A percentile compares a stretch with the other conserved stretches of the same genome.
phyloP scores from a whole-genome alignment of 371 early-diverging fungal species.

The Apophysomyces variabilis region DNA sequence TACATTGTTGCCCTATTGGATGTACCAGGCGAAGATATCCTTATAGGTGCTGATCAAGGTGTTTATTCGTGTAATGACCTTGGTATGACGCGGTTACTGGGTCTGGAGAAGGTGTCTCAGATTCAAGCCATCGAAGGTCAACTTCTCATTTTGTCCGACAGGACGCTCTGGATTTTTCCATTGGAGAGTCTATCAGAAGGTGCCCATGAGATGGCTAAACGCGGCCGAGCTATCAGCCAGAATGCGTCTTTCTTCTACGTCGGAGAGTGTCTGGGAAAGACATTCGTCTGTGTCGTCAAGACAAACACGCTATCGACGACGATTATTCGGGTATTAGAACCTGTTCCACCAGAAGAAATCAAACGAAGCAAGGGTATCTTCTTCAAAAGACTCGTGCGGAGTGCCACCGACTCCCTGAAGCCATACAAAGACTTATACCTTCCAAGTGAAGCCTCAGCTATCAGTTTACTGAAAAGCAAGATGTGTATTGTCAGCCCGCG shows the following conservation, averaged over 20 bases:
- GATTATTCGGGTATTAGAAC: slow-evolving; percentile 80
- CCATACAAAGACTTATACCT: slow-evolving; percentile 88
- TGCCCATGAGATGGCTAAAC: slow-evolving; percentile 52
- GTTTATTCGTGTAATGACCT: slow-evolving; percentile 27
- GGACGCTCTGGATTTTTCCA: slow-evolving; percentile 73
- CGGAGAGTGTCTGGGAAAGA: slow-evolving; percentile 75
- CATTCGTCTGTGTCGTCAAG: slow-evolving; percentile 78
- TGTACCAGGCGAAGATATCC: slow-evolving; percentile 9
- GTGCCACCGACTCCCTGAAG: slow-evolving; percentile 59
- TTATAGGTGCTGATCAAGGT: slow-evolving; percentile 45
- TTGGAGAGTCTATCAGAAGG: slow-evolving; percentile 62
- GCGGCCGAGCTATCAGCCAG: slow-evolving; percentile 73
- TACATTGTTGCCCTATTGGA: not conserved
- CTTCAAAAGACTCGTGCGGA: slow-evolving; percentile 51
- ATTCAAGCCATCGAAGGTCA: slow-evolving; percentile 78
- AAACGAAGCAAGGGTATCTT: slow-evolving; percentile 58
- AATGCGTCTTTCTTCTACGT: slow-evolving; percentile 88
- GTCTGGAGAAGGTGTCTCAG: slow-evolving; percentile 79
- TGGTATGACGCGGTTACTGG: slow-evolving; percentile 54
- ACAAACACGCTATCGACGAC: slow-evolving; percentile 68
- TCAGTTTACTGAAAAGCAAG: slow-evolving; percentile 82
- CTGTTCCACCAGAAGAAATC: slow-evolving; percentile 60
- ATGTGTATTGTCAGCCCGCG: slow-evolving; percentile 90
- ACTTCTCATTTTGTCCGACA: slow-evolving; percentile 74
- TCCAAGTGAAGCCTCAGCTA: slow-evolving; percentile 84